These are phyloP conservation scores for Tagetes patula DNA, from an alignment of 129 eudicot genomes.

Conservation along the genomic window DNA sequence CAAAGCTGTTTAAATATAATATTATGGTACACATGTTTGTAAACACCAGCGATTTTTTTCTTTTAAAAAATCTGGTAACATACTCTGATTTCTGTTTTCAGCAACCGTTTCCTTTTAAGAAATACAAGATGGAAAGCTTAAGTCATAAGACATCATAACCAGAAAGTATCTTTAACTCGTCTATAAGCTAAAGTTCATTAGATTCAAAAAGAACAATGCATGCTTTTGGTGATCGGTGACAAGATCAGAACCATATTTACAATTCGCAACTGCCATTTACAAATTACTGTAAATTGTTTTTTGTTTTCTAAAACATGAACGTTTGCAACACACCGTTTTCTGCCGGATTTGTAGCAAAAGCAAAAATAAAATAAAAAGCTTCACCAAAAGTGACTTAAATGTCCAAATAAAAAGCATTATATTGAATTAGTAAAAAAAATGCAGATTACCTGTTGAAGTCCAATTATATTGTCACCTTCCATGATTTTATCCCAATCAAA, in stretches of 20 bases:
- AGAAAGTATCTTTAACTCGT: not conserved
- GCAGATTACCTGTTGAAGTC: slow-evolving; percentile 77
- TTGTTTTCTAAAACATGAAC: not conserved
- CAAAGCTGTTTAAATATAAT: not conserved
- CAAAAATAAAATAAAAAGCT: not conserved
- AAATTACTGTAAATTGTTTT: not conserved
- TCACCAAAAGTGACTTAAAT: not conserved
- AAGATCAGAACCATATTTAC: not conserved
- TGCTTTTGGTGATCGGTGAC: not conserved
- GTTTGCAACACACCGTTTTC: not conserved
- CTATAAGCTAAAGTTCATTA: not conserved
- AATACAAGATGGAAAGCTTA: not conserved
- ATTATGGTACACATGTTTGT: not conserved
- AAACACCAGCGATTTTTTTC: not conserved
- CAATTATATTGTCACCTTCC: slow-evolving; percentile 95
- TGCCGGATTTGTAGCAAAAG: not conserved
- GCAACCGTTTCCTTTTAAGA: not conserved
- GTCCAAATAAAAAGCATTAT: slow-evolving; percentile 5
- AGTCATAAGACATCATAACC: not conserved
- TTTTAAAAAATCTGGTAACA: not conserved
- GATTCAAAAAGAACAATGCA: not conserved
- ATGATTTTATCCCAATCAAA: slow-evolving; percentile 94
- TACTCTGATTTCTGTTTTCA: not conserved
- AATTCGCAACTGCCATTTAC: not conserved
- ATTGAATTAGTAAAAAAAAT: not conserved